phyloP scores from a whole-genome alignment of 2,329 filamentous ascomycete species.

The Tolypocladium endophyticum region DNA sequence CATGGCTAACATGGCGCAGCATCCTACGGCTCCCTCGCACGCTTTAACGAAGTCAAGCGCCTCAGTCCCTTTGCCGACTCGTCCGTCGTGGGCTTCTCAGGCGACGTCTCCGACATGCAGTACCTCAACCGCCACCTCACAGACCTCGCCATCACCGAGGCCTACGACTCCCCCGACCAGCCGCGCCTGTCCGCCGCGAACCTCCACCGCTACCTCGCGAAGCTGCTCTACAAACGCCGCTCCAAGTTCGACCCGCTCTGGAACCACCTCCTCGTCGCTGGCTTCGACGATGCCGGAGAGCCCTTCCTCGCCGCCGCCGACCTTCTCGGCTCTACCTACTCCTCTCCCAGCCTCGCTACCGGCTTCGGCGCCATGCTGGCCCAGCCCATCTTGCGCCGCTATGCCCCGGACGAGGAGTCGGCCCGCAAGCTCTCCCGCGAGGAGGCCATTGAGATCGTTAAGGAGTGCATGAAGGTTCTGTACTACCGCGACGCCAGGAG shows the following conservation, averaged over 20 bases:
- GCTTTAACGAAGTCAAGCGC: slow-evolving; percentile 94
- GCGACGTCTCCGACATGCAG: slow-evolving; percentile 98
- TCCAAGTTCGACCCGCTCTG: slow-evolving; percentile 95
- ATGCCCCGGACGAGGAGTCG: slow-evolving; percentile 75
- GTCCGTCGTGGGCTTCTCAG: slow-evolving; percentile 84
- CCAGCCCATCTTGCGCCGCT: slow-evolving; percentile 76
- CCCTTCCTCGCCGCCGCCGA: slow-evolving; percentile 91
- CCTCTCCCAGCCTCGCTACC: slow-evolving; percentile 77
- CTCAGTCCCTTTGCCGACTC: slow-evolving; percentile 79
- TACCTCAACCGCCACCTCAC: slow-evolving; percentile 87
- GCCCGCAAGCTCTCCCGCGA: slow-evolving; percentile 64
- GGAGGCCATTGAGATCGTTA: slow-evolving; percentile 67
- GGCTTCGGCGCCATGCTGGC: slow-evolving; percentile 91
- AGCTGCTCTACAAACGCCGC: slow-evolving; percentile 91
- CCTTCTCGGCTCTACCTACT: slow-evolving; percentile 86
- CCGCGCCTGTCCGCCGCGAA: slow-evolving; percentile 73
- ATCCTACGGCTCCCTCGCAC: slow-evolving; percentile 92
- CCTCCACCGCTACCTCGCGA: slow-evolving; percentile 90
- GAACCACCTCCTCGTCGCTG: slow-evolving; percentile 90
- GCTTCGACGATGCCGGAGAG: slow-evolving; percentile 65
- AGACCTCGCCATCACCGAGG: slow-evolving; percentile 78
- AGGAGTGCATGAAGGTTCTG: slow-evolving; percentile 96
- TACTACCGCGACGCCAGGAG: slow-evolving; percentile 95
- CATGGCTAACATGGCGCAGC: slow-evolving; percentile 39
- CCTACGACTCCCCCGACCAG: slow-evolving; percentile 49